phyloP scores from a whole-genome alignment of 352 stramenopile species.

The Aphanomyces stellatus region DNA sequence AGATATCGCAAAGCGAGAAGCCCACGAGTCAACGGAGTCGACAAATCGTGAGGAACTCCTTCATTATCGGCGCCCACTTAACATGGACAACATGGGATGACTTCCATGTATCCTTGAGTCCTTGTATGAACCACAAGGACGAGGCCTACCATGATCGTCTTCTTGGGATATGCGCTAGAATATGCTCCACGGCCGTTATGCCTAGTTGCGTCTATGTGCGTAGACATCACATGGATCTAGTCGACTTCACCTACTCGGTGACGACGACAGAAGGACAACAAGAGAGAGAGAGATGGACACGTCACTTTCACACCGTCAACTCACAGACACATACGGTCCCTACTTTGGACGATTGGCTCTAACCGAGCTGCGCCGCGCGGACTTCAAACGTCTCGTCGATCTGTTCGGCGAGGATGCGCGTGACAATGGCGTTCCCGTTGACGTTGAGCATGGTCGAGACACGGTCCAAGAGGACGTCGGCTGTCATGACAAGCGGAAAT shows the following conservation, averaged over 20 bases:
- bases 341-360: too few relatives aligned
- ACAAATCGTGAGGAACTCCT: too few relatives aligned
- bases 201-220: background rate
- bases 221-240: background rate
- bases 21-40: background rate
- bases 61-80: too few relatives aligned
- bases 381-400: slow-evolving; percentile 29
- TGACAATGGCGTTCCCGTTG: slow-evolving; percentile 62
- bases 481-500: slow-evolving; percentile 31
- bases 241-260: background rate
- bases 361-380: too few relatives aligned
- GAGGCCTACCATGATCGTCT: too few relatives aligned
- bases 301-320: background rate
- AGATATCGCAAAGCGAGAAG: background rate
- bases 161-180: too few relatives aligned
- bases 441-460: slow-evolving; percentile 69
- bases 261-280: background rate
- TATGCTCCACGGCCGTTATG: background rate
- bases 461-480: slow-evolving; percentile 64
- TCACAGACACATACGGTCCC: too few relatives aligned
- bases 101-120: too few relatives aligned
- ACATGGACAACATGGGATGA: too few relatives aligned
- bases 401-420: slow-evolving; percentile 60
- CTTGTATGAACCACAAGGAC: too few relatives aligned
- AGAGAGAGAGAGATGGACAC: background rate